These are phyloP conservation scores for Durio zibethinus DNA, from an alignment of 345 rosid genomes.

Conservation along the genomic window DNA sequence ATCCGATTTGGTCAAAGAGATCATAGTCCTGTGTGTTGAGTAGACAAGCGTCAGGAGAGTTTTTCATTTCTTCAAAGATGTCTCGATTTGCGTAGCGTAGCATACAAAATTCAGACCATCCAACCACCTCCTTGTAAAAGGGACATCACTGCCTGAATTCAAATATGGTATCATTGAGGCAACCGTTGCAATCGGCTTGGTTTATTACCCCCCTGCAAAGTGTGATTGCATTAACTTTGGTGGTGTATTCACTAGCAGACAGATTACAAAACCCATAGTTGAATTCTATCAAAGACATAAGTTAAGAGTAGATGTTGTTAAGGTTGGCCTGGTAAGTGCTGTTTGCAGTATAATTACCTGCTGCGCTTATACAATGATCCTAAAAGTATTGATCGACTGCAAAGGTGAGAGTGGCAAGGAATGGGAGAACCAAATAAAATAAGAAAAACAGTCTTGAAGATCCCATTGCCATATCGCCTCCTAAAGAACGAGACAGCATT, in stretches of 20 bases:
- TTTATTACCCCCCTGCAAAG: conserved; percentile 44
- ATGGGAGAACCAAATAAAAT: neutral
- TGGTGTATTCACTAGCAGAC: conserved; percentile 2
- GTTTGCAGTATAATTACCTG: conserved; percentile 6
- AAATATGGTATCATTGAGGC: conserved; percentile 25
- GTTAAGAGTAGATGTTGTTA: conserved; percentile 15
- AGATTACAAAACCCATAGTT: conserved; percentile 25
- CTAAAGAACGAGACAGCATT: too few relatives aligned
- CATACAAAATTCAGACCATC: conserved; percentile 43
- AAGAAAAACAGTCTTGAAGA: neutral
- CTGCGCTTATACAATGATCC: neutral
- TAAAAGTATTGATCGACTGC: neutral
- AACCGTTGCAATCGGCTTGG: conserved; percentile 26
- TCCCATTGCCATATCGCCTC: too few relatives aligned
- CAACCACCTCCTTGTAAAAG: conserved; percentile 26
- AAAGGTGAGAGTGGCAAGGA: neutral
- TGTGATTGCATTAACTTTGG: conserved; percentile 33
- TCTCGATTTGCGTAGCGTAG: conserved; percentile 43
- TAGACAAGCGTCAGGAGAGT: conserved; percentile 13
- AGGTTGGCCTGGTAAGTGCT: conserved; percentile 24
- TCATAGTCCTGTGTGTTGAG: conserved; percentile 52
- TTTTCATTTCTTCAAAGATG: conserved; percentile 25
- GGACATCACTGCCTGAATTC: conserved; percentile 32
- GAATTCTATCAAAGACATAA: conserved; percentile 13
- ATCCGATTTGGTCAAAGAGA: conserved; percentile 92